Conservation (phyloP, 495 filamentous ascomycete genomes). For the Xeromyces bisporus region DNA sequence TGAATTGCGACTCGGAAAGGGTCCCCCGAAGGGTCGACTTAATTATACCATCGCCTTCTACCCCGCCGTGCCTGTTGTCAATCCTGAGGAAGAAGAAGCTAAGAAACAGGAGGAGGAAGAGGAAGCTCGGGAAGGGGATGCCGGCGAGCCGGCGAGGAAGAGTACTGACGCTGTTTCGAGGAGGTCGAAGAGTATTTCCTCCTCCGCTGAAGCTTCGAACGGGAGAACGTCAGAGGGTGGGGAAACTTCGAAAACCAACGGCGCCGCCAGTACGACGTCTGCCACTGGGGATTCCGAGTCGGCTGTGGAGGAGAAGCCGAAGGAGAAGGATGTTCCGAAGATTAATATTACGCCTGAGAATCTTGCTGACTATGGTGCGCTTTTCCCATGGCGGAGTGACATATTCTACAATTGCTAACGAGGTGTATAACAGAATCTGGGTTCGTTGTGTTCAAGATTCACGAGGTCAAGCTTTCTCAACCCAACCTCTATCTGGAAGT, state of each 20-base stretch:
- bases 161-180: constrained; percentile 23
- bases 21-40: constrained; percentile 58
- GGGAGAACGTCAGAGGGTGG: constrained; percentile 18
- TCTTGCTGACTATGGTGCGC: constrained; percentile 53
- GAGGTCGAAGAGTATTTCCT: no score
- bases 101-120: constrained; percentile 33
- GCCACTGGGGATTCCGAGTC: constrained; percentile 22
- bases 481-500: constrained; percentile 69
- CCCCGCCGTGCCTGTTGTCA: constrained; percentile 68
- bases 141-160: constrained; percentile 12
- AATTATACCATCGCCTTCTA: constrained; percentile 82
- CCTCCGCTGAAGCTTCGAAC: constrained; percentile 9
- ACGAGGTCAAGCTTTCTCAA: constrained; percentile 68
- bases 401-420: no score
- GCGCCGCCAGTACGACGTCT: constrained; percentile 6
- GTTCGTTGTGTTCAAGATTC: constrained; percentile 83
- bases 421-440: constrained; percentile 58
- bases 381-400: no score
- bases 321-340: constrained; percentile 52
- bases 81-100: constrained; percentile 81
- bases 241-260: constrained; percentile 21
- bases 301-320: constrained; percentile 21
- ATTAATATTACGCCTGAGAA: constrained; percentile 63
- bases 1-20: constrained; percentile 47
- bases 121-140: constrained; percentile 11